A percentile compares a stretch with the other conserved stretches of the same genome.
These are phyloP conservation scores for Exophiala bonariae DNA, from an alignment of 2,329 filamentous ascomycete species.

Conservation along the genomic window DNA sequence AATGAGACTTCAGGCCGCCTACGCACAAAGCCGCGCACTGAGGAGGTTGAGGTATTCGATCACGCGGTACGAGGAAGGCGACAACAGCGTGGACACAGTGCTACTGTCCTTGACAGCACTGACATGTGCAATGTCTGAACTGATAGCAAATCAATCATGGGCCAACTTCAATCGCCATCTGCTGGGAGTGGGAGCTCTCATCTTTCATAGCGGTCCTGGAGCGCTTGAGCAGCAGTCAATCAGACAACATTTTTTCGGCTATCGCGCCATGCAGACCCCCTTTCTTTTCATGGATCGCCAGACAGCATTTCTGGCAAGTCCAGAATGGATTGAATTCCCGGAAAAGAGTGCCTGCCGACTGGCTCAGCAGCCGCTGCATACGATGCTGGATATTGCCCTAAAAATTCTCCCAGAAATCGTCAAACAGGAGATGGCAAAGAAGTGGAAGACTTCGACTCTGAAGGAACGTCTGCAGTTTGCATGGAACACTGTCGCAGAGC, in stretches of 20 bases:
- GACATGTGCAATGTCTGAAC: constrained; percentile 21
- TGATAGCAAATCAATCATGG: constrained; percentile 20
- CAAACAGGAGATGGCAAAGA: constrained; percentile 16
- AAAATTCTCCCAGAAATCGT: constrained; percentile 18
- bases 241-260: constrained; percentile 19
- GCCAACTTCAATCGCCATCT: constrained; percentile 23
- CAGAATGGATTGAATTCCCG: constrained; percentile 18
- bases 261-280: constrained; percentile 18
- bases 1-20: constrained; percentile 13
- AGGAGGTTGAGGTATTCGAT: constrained; percentile 14
- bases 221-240: constrained; percentile 2
- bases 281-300: constrained; percentile 21
- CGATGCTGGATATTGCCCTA: constrained; percentile 19
- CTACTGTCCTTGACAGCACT: constrained; percentile 18
- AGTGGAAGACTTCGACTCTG: constrained; percentile 7
- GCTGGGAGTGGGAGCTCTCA: constrained; percentile 17
- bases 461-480: constrained; percentile 10
- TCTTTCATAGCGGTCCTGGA: constrained; percentile 13
- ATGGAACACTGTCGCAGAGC: constrained; percentile 6
- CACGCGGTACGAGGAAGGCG: constrained; percentile 13
- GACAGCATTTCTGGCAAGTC: constrained; percentile 13
- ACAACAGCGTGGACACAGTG: constrained; percentile 11
- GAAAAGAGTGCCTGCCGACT: constrained; percentile 12
- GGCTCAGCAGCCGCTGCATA: constrained; percentile 16
- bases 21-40: constrained; percentile 18